Base-by-base conservation (phyloP, 768 basidiomycete species). In the Scleroderma citrinum region DNA sequence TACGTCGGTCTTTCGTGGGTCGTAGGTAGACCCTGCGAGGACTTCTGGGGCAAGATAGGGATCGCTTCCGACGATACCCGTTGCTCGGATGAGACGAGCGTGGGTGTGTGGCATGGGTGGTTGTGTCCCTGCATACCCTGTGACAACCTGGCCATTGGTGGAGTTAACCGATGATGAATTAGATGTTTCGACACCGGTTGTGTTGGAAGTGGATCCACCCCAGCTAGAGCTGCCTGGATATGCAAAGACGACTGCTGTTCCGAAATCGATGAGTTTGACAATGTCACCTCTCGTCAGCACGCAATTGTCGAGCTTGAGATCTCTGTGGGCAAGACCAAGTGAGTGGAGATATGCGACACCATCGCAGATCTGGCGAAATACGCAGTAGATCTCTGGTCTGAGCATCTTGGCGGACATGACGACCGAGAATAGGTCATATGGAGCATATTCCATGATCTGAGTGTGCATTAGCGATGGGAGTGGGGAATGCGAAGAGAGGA, bases 331-430 rank as follows among this genome's bases (percentile, higher is more conserved):
- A 44, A 98, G 85, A 23, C 96, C 96, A 74, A 98, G 84, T 56
- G 90, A 87, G 69, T 99, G 96, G 43, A 99, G 83, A 66, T 99
- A 98, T 68, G 95, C 89, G 54, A 99, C 95, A 48, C 96, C 96
- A 59, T 92, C 88, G 68, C 94, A 91, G 58, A 99, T 97, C 70
- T 99, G 96, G 52, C 93, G 89, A 71, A 98, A 98, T 55, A 98
- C 92, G 66, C 96, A 99, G 73, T 96, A 98, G 47, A 97, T 93
- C 69, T 99, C 95, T 45, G 94, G 93, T 20, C 96, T 87, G 52
- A 85, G 81, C 96, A 99, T 99, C 72, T 92, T 96, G 55, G 92
- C 90, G 14, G 94, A 93, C 96, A 99, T 99, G 76, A 99, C 96
- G 62, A 97, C 94, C 51, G 88, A 91, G 73, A 99, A 99, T 49